A percentile compares a stretch with the other conserved stretches of the same genome.
phyloP scores from a whole-genome alignment of 192 early-diverging fungal genomes.

The Coemansia reversa region DNA sequence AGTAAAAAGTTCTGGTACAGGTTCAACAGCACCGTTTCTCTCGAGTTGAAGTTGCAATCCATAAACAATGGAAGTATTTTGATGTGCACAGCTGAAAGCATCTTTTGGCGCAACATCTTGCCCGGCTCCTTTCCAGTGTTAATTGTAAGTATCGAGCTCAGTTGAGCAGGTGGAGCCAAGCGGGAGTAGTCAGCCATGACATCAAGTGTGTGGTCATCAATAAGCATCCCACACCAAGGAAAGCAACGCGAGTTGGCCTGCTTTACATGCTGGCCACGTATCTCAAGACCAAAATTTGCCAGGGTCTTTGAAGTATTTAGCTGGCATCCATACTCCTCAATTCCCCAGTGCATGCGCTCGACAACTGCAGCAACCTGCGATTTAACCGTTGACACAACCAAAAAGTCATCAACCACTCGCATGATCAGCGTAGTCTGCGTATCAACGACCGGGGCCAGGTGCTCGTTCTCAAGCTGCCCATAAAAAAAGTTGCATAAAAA shows the following conservation, averaged over 20 bases:
- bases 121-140: constrained; percentile 45
- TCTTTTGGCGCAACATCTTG: constrained; percentile 49
- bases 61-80: constrained; percentile 59
- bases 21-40: constrained; percentile 66
- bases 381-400: constrained; percentile 65
- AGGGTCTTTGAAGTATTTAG: constrained; percentile 79
- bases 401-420: constrained; percentile 82
- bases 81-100: constrained; percentile 27
- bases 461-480: constrained; percentile 65
- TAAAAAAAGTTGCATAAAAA: constrained; percentile 88
- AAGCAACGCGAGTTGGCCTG: constrained; percentile 22
- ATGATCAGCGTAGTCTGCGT: constrained; percentile 61
- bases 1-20: constrained; percentile 75
- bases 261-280: constrained; percentile 34
- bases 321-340: constrained; percentile 70
- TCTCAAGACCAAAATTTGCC: constrained; percentile 65
- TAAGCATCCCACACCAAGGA: constrained; percentile 78
- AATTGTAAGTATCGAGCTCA: constrained; percentile 54
- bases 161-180: constrained; percentile 42
- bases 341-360: constrained; percentile 58
- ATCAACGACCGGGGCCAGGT: constrained; percentile 50
- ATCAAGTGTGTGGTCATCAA: constrained; percentile 66
- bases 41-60: constrained; percentile 63
- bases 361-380: constrained; percentile 58
- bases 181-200: constrained; percentile 70